Base-by-base conservation (phyloP, 148 eudicot species). In the Hydrangea macrophylla region DNA sequence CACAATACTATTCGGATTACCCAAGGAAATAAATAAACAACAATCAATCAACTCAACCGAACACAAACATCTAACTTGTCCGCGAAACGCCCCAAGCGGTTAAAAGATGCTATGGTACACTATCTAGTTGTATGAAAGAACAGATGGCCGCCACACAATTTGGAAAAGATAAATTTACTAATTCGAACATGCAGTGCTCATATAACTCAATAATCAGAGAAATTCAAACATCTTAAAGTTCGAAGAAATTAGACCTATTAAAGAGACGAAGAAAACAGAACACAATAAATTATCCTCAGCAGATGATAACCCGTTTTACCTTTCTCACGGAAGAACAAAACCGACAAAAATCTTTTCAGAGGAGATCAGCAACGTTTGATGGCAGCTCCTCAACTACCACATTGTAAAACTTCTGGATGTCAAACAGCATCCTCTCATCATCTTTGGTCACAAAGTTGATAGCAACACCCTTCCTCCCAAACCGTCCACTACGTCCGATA, bases 401-500 rank as follows among this genome's bases (percentile, higher is more conserved):
- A 48, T 70, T 76, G n/a, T 76, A 76, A 55, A 76, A 70, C 66
- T 69, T 76, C 79, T 76, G 79, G 60, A 76, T 76, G 54, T 76
- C 79, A 20, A 59, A 25, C 32, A 76, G 75, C 79, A 76, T 76
- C 58, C 79, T 66, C 56, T 70, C 63, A 8, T 76, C 79, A 23
- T 76, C 79, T 22, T 23, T 59, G 1, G 79, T 76, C 0, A 76
- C 63, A n/a, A 76, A 76, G 35, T 70, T 76, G 28, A 76, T 76
- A 9, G 79, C 57, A 53, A 76, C 75, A 65, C 79, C 79, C 75
- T 76, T 76, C 69, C 79, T 76, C 33, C 79, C 79, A 55, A 76
- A 76, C 20, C 79, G 61, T 10, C 79, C 79, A 59, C 79, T 70
- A 58, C 79, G 79, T 26, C 79, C 79, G 32, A 76, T 76, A 65